Base-by-base conservation (phyloP, 768 basidiomycete genomes). In the Filobasidium floriforme region DNA sequence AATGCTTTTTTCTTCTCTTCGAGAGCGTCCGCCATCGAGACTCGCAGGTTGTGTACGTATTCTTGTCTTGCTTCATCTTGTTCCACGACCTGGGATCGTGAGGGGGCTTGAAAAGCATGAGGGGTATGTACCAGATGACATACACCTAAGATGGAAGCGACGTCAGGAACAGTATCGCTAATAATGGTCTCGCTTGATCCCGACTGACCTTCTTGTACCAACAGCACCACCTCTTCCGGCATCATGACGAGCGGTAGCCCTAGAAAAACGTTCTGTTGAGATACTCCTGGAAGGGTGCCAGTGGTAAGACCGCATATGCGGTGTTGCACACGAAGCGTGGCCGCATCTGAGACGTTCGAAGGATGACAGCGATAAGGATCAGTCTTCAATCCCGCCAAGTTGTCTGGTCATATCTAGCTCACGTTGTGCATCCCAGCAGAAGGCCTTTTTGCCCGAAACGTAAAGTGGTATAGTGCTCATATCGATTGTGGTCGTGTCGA, bases 201-300 rank as follows among this genome's bases (percentile, higher is more conserved):
- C 24, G n/a, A 37, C 32, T 61, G 66, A 91, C 96, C 85, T 68
- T 89, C 88, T 70, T 88, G 84, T 15, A 97, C 85, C 7, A 98
- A 85, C 40, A 93, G 82, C 12, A 89, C 90, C 10, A 87, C 90
- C 75, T 98, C 96, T 78, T 99, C 96, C 0, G 91, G 90, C 79
- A 90, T 85, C 1, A 98, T 81, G 9, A 89, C 81, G 7, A 96
- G 81, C 0, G 96, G 96, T n/a, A 92, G 80, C 7, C 96, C 96
- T 41, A 99, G 82, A 75, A 99, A 99, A 1, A 89, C 85, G 81
- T 99, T 99, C 79, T 99, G 96, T 73, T 97, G 93, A 1, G 92
- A 87, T 0, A 98, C 83, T 75, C 92, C 91, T 1, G 96, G 93
- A 15, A 99, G 84, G 0, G 96, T 98, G 0, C 96, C 96, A 0